These are phyloP conservation scores for Handroanthus guayacan DNA, from an alignment of 257 asterid species.

Conservation along the genomic window DNA sequence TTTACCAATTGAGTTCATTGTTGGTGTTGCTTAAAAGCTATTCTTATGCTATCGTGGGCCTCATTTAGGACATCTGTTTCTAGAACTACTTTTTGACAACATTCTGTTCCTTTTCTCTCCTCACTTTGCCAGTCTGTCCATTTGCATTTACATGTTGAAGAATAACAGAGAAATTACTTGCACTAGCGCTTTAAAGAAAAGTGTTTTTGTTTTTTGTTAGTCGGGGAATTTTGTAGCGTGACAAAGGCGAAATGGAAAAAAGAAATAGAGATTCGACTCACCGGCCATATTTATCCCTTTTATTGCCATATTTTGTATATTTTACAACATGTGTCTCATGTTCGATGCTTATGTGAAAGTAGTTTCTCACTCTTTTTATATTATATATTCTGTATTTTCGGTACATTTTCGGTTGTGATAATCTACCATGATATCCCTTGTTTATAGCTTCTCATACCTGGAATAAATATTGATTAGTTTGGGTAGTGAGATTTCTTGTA, in stretches of 20 bases:
- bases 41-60: slow-evolving; percentile 21
- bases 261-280: slow-evolving; percentile 35
- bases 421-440: too few species aligned
- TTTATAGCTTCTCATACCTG: too few species aligned
- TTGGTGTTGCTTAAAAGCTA: slow-evolving; percentile 6
- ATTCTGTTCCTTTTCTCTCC: slow-evolving; percentile 33
- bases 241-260: slow-evolving; percentile 30
- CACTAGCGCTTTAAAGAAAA: slow-evolving; percentile 13
- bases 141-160: slow-evolving; percentile 24
- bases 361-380: neutral
- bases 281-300: slow-evolving; percentile 18
- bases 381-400: neutral
- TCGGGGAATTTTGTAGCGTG: slow-evolving; percentile 30
- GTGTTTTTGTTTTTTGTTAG: slow-evolving; percentile 18
- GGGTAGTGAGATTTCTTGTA: too few species aligned
- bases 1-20: slow-evolving; percentile 2
- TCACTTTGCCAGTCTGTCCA: slow-evolving; percentile 21
- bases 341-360: slow-evolving; percentile 11
- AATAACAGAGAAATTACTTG: slow-evolving; percentile 4
- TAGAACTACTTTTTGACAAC: slow-evolving; percentile 27
- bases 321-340: neutral
- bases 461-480: too few species aligned
- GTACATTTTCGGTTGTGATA: neutral
- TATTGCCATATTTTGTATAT: neutral
- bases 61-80: slow-evolving; percentile 18